Evolutionary conservation across 805 yeast species (phyloP), one percentile per base, ranked within the genome.

Genomic region (Nakazawaea peltata): DNA sequence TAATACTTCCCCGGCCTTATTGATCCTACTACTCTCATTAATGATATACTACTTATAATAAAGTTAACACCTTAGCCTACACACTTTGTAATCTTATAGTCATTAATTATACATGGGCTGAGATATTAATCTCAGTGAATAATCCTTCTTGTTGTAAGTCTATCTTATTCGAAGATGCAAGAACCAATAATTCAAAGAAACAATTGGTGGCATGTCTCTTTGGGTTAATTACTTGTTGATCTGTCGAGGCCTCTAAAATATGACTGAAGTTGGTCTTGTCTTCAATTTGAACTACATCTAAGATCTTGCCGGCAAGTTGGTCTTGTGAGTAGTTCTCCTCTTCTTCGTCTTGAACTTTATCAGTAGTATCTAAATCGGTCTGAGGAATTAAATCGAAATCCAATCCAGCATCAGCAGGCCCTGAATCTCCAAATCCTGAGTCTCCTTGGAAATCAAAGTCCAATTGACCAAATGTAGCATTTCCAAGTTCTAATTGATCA

Each of bases 141-240:
- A 80, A 46, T 26, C 60, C 61, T 6, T 66, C 63, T 58, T 85
- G 95, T 25, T 71, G 57, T 28, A 86, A 54, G 12, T 63, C 60
- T 30, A 87, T 60, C 36, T 90, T 78, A 45, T 81, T 87, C 30
- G 75, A 66, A 5, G 92, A 79, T 2, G 94, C 94, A 39, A 87
- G 63, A 3, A 86, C 90, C 45, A 87, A 63, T 51, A 87, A 54
- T 52, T 87, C 94, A 48, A 86, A 87, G 56, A 87, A 87, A 36
- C 83, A 67, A 47, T 74, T 69, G 2, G 85, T 74, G 15, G 86
- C 84, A 46, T 79, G 78, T 44, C 66, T 61, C 48, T 69, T 68
- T 40, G 63, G 62, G 41, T 62, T 59, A 2, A 34, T 40, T 2
- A 33, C 17, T 19, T 29, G 29, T 13, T 28, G 29, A 2, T 23